These are phyloP conservation scores for Neoboletus brunneissimus DNA, from an alignment of 768 basidiomycete genomes.

Conservation along the genomic window DNA sequence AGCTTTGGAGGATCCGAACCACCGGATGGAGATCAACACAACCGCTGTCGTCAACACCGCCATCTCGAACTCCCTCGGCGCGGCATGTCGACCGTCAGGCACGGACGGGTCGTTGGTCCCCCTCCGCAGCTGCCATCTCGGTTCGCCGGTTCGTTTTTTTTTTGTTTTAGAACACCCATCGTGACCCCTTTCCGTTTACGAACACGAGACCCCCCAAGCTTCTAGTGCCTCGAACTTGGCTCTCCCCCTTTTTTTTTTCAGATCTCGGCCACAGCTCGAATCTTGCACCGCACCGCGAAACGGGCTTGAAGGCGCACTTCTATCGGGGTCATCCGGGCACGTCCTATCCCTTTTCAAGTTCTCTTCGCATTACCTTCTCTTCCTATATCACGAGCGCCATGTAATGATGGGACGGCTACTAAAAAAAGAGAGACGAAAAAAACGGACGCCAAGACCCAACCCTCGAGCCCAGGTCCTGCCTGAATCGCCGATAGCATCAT, in stretches of 20 bases:
- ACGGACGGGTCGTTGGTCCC: background rate
- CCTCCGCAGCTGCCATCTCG: background rate
- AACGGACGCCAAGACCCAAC: background rate
- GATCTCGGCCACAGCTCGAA: background rate
- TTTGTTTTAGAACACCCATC: background rate
- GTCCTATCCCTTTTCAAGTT: background rate
- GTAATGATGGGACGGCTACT: background rate
- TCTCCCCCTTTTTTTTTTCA: background rate
- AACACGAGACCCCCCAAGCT: background rate
- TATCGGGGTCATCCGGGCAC: constrained; percentile 7
- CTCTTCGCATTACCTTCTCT: background rate
- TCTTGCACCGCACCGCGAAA: constrained; percentile 6
- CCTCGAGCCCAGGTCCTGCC: background rate
- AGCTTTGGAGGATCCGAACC: background rate
- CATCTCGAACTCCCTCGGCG: background rate
- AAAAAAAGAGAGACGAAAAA: background rate
- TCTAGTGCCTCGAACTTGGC: background rate
- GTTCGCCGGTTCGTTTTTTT: background rate
- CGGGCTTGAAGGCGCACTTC: background rate
- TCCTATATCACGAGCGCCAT: background rate
- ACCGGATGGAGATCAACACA: background rate
- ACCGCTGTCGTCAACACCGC: background rate
- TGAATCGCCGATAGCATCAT: background rate
- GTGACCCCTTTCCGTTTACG: background rate
- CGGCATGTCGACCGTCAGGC: background rate